Evolutionary conservation across 495 filamentous ascomycete genomes (phyloP), one percentile per base, ranked within the genome.

Genomic region (Hypoxylon fragiforme): DNA sequence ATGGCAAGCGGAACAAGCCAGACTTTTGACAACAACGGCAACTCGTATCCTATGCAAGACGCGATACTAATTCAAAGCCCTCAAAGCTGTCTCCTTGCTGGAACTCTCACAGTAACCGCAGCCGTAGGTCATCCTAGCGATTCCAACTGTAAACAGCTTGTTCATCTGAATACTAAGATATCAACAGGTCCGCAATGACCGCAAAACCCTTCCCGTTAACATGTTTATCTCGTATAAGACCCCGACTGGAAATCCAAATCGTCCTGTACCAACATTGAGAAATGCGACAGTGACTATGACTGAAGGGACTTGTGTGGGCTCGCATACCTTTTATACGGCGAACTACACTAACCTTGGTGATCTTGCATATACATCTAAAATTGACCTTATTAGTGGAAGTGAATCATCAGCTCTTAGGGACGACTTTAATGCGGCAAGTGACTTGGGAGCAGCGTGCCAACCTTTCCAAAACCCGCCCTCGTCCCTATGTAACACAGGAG

Each of bases 141-240:
- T 7, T 16, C 37, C 5, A 24, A 19, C 22, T 44, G 2, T 22
- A 3, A 30, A 18, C 13, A 38, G 11, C 12, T 21, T 63, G 21
- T 49, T 65, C 36, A 70, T 55, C 0, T 63, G 30, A 31, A 40
- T 37, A n/a, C n/a, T n/a, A n/a, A n/a, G n/a, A n/a, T n/a, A n/a
- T n/a, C n/a, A n/a, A n/a, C 43, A 80, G 77, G 72, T 83, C 15
- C 79, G 77, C 21, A 81, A 77, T 51, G 75, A 76, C 46, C 68
- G 73, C 7, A 63, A 59, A 22, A 68, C 68, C 2, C 39, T 65
- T 1, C 74, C 77, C 13, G 70, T 73, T 6, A 75, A 61, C 20
- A 63, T 81, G 40, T 54, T 74, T 11, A 35, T 77, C 11, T 74
- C 76, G 4, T 78, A 83, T 49, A 80, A 81, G 57, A 67, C 72